Percentiles rank a stretch among this genome's conserved stretches.
Evolutionary conservation across 179 eudicot genomes (phyloP).

Genomic region (Pouteria campechiana): DNA sequence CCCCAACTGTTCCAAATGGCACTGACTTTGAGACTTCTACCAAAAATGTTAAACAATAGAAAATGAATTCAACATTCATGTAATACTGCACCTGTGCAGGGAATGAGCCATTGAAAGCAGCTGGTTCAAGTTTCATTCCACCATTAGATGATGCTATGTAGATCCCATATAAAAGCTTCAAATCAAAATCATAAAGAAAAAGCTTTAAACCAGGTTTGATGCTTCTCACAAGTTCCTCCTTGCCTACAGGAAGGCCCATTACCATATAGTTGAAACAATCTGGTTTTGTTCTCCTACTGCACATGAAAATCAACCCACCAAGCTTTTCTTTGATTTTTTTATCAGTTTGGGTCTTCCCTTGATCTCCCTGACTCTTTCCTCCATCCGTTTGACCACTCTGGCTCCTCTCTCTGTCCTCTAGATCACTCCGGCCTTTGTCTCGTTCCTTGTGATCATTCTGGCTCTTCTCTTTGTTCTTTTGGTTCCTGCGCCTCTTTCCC

Average conservation of each 20-base stretch:
- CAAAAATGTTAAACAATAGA: too few species aligned
- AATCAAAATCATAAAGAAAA: constrained; percentile 78
- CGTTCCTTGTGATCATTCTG: constrained; percentile 11
- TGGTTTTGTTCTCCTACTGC: constrained; percentile 55
- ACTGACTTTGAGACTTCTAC: too few species aligned
- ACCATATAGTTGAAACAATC: constrained; percentile 63
- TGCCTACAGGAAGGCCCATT: constrained; percentile 56
- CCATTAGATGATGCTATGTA: constrained; percentile 68
- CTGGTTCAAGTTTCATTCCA: constrained; percentile 77
- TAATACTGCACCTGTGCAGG: constrained; percentile 99
- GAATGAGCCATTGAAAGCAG: constrained; percentile 77
- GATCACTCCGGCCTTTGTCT: too few species aligned
- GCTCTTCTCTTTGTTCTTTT: constrained; percentile 9
- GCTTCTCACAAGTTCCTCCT: constrained; percentile 50
- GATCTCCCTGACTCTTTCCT: too few species aligned
- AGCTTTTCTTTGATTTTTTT: constrained; percentile 13
- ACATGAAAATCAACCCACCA: constrained; percentile 67
- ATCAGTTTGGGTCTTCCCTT: too few species aligned
- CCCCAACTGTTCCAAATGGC: too few species aligned
- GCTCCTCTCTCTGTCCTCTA: constrained; percentile 11
- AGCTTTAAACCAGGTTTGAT: constrained; percentile 66
- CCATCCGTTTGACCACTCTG: constrained; percentile 10
- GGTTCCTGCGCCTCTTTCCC: constrained; percentile 1
- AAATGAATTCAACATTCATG: too few species aligned
- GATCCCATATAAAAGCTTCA: constrained; percentile 69